A percentile compares a stretch with the other conserved stretches of the same genome.
These are phyloP conservation scores for Discostella pseudostelligera DNA, from an alignment of 108 stramenopile genomes.

Conservation along the genomic window DNA sequence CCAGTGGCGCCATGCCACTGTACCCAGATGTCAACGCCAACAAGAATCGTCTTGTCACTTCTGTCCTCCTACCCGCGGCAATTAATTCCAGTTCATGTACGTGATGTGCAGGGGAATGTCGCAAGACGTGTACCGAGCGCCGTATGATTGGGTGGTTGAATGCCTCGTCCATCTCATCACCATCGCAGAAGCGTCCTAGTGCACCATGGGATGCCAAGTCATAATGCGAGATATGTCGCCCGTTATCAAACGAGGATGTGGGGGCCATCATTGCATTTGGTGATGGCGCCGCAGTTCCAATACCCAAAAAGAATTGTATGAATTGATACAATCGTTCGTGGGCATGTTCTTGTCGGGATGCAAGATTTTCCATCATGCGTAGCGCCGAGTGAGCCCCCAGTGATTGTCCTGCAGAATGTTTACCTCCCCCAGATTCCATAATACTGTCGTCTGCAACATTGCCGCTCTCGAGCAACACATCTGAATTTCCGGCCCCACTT, in stretches of 20 bases:
- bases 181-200: slow-evolving; percentile 34
- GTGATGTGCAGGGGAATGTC: slow-evolving; percentile 74
- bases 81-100: slow-evolving; percentile 76
- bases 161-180: slow-evolving; percentile 74
- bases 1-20: slow-evolving; percentile 71
- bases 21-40: slow-evolving; percentile 79
- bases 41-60: slow-evolving; percentile 79
- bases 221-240: neutral
- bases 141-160: slow-evolving; percentile 66
- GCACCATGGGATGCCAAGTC: slow-evolving; percentile 14
- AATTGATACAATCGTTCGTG: slow-evolving; percentile 87
- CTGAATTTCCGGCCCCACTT: neutral
- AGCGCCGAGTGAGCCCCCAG: slow-evolving; percentile 74
- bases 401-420: slow-evolving; percentile 3
- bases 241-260: slow-evolving; percentile 36
- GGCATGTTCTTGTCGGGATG: slow-evolving; percentile 79
- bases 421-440: neutral
- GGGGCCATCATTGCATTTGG: slow-evolving; percentile 22
- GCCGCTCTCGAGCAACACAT: too few relatives aligned
- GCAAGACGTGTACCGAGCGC: slow-evolving; percentile 53
- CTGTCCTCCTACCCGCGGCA: slow-evolving; percentile 59
- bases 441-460: slow-evolving; percentile 1
- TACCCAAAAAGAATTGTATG: slow-evolving; percentile 66
- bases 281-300: slow-evolving; percentile 36
- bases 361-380: slow-evolving; percentile 84